Evolutionary conservation across 2,329 filamentous ascomycete species (phyloP), one percentile per base, ranked within the genome.

Genomic region (Botryosphaeria agaves): DNA sequence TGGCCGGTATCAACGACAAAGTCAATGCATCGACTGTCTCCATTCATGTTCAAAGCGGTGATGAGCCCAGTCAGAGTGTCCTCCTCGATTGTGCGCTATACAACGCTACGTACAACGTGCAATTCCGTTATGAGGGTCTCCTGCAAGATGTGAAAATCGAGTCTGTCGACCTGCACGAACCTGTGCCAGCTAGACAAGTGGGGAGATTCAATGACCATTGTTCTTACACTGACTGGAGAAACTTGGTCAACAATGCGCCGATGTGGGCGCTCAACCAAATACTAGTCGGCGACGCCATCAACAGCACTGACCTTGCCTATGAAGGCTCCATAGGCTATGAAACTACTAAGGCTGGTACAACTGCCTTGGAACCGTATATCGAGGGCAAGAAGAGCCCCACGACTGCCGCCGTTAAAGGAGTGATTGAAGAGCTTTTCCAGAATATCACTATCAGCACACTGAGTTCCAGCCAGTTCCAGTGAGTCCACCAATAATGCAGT

Each of bases 351-450:
- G n/a, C n/a, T n/a, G n/a, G n/a, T n/a, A n/a, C n/a, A n/a, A n/a
- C n/a, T n/a, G n/a, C n/a, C n/a, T n/a, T n/a, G n/a, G n/a, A n/a
- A n/a, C n/a, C n/a, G n/a, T n/a, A n/a, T n/a, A n/a, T n/a, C n/a
- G n/a, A n/a, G n/a, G n/a, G n/a, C n/a, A n/a, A n/a, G n/a, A n/a
- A n/a, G n/a, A n/a, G n/a, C n/a, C n/a, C n/a, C n/a, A n/a, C n/a
- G n/a, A n/a, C n/a, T n/a, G n/a, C n/a, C n/a, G n/a, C n/a, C 21
- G 7, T 4, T 12, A 7, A 23, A 7, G 21, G 4, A 7, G 21
- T 9, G 21, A 3, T 7, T 23, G 21, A 17, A 29, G 11, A n/a
- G n/a, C 28, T 29, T 11, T 29, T 29, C 28, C 28, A 29, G 16
- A 29, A 29, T 11, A 29, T 29, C 18, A 29, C 28, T 11, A 17